A percentile compares a stretch with the other conserved stretches of the same genome.
Evolutionary conservation across 2,329 filamentous ascomycete genomes (phyloP).

Genomic region (Phyllosticta citriasiana): DNA sequence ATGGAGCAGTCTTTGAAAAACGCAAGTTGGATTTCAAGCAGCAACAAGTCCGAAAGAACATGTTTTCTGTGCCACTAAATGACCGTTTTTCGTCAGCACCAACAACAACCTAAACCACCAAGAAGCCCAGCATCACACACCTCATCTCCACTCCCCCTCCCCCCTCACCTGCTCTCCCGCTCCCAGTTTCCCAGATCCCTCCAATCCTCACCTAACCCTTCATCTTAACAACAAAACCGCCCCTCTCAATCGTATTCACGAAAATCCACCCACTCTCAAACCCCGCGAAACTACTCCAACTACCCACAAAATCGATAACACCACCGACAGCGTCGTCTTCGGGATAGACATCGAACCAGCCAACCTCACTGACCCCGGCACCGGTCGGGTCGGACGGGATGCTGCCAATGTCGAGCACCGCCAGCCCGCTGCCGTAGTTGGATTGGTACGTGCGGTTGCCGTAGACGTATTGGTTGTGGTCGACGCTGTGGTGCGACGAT

Average conservation of each 20-base stretch:
- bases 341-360: conserved; percentile 35
- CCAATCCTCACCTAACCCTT: conserved; percentile 9
- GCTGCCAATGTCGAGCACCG: conserved; percentile 32
- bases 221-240: conserved; percentile 28
- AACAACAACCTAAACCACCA: too few species aligned
- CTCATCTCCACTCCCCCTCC: too few species aligned
- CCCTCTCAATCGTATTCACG: conserved; percentile 32
- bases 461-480: conserved; percentile 40
- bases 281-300: conserved; percentile 33
- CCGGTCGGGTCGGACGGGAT: conserved; percentile 33
- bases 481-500: conserved; percentile 29
- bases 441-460: conserved; percentile 34
- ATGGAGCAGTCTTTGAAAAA: too few species aligned
- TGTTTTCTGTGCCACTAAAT: too few species aligned
- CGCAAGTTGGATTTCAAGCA: too few species aligned
- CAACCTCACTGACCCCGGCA: conserved; percentile 32
- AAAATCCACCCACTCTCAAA: conserved; percentile 31
- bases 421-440: conserved; percentile 35
- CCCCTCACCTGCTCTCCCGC: too few species aligned
- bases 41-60: too few species aligned
- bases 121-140: too few species aligned
- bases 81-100: too few species aligned
- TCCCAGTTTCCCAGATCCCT: too few species aligned
- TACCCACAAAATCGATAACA: conserved; percentile 33
- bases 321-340: conserved; percentile 34